A percentile compares a stretch with the other conserved stretches of the same genome.
Conservation (phyloP, 2,329 filamentous ascomycete species). For the Stromatinia cepivora region DNA sequence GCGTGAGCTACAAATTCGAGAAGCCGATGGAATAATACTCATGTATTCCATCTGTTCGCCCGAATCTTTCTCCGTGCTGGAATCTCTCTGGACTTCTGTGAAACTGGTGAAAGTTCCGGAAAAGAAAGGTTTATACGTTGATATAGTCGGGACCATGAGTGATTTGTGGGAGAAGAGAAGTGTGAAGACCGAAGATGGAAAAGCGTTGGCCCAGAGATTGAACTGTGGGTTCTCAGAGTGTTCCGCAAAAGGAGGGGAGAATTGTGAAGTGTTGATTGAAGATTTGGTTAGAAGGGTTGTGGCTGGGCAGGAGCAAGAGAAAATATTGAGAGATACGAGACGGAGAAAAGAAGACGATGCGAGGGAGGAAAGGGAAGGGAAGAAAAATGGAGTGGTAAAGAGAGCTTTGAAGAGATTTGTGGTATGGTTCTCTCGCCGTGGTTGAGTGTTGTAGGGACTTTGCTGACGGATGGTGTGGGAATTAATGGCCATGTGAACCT, state of each 20-base stretch:
- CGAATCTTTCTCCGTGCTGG: neutral
- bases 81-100: neutral
- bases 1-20: neutral
- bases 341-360: neutral
- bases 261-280: conserved; percentile 3
- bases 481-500: neutral
- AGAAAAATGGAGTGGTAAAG: conserved; percentile 9
- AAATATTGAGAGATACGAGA: neutral
- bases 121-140: conserved; percentile 3
- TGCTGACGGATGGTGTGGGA: neutral
- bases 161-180: conserved; percentile 19
- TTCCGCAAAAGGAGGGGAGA: conserved; percentile 7
- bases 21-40: neutral
- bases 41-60: conserved; percentile 13
- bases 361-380: neutral
- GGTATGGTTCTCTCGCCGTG: neutral
- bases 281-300: neutral
- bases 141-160: conserved; percentile 11
- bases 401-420: conserved; percentile 4
- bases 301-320: neutral
- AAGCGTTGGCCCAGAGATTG: conserved; percentile 1
- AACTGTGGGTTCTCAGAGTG: conserved; percentile 13
- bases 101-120: neutral
- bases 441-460: neutral
- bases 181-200: conserved; percentile 9